A percentile compares a stretch with the other conserved stretches of the same genome.
Conservation (phyloP, 2,329 filamentous ascomycete species). For the Botrytis fabae region DNA sequence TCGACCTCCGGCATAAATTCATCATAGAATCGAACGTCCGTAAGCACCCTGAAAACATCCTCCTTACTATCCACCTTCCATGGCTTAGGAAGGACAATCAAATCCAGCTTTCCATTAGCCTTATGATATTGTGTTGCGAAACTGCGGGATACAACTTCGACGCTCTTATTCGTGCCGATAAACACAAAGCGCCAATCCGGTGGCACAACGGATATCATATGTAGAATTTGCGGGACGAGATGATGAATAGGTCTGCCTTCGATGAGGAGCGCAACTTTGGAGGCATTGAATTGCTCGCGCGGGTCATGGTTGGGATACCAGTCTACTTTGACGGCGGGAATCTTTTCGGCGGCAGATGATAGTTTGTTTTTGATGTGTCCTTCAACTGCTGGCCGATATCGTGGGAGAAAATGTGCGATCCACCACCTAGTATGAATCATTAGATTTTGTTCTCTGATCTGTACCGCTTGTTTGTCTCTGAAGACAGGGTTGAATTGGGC, state of each 20-base stretch:
- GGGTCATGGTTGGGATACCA: slow-evolving; percentile 36
- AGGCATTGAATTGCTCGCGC: slow-evolving; percentile 44
- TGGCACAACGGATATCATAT: slow-evolving; percentile 58
- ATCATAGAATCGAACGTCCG: slow-evolving; percentile 53
- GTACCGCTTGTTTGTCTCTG: background rate
- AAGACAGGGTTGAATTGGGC: background rate
- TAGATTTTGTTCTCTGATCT: background rate
- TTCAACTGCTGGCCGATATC: slow-evolving; percentile 48
- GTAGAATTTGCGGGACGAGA: slow-evolving; percentile 55
- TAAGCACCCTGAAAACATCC: slow-evolving; percentile 54
- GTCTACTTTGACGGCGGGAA: slow-evolving; percentile 38
- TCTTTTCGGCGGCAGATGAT: slow-evolving; percentile 35
- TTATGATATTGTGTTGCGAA: slow-evolving; percentile 52
- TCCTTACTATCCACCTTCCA: slow-evolving; percentile 45
- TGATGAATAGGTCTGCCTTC: slow-evolving; percentile 52
- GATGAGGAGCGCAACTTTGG: slow-evolving; percentile 53
- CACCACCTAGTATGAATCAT: slow-evolving; percentile 46
- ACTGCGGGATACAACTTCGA: slow-evolving; percentile 48
- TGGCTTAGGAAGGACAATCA: slow-evolving; percentile 25
- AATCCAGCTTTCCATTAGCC: slow-evolving; percentile 47
- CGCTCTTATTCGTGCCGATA: slow-evolving; percentile 50
- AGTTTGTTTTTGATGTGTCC: slow-evolving; percentile 37
- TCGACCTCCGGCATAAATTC: slow-evolving; percentile 51
- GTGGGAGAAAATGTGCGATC: slow-evolving; percentile 47
- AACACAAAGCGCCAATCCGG: slow-evolving; percentile 59